These are phyloP conservation scores for Cutaneotrichosporon cyanovorans DNA, from an alignment of 1,284 basidiomycete genomes.

Conservation along the genomic window DNA sequence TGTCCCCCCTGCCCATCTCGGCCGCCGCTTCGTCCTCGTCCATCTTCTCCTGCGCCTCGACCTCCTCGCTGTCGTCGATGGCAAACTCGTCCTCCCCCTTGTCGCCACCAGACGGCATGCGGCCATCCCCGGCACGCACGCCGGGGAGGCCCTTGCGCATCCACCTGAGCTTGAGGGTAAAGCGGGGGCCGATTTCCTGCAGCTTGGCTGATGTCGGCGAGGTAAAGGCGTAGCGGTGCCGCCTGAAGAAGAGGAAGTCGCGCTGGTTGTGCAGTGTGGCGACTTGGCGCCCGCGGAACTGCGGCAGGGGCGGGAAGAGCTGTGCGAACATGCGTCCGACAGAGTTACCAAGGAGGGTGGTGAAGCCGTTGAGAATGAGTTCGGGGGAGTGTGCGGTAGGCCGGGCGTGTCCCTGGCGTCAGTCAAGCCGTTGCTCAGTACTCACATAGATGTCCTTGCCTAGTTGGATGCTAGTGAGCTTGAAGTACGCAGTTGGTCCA, in stretches of 20 bases:
- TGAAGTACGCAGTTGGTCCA: constrained; percentile 95
- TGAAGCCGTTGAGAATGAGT: constrained; percentile 91
- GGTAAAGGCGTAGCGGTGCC: constrained; percentile 92
- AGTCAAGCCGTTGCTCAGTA: constrained; percentile 10
- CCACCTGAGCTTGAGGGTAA: constrained; percentile 88
- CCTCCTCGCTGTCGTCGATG: constrained; percentile 28
- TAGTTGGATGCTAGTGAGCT: constrained; percentile 77
- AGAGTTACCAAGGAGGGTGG: constrained; percentile 84
- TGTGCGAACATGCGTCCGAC: constrained; percentile 93
- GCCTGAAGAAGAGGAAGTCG: constrained; percentile 94
- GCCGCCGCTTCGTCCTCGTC: constrained; percentile 41
- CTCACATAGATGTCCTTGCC: constrained; percentile 77
- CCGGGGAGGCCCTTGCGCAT: constrained; percentile 81
- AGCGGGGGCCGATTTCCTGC: constrained; percentile 96
- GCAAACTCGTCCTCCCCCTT: constrained; percentile 48
- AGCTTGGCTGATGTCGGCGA: constrained; percentile 83
- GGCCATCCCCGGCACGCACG: constrained; percentile 49
- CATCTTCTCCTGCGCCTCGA: constrained; percentile 25
- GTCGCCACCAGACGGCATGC: constrained; percentile 50
- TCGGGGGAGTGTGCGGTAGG: constrained; percentile 91
- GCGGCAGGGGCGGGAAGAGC: constrained; percentile 87
- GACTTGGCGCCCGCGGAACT: constrained; percentile 94
- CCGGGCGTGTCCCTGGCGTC: constrained; percentile 72
- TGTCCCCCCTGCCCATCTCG: constrained; percentile 27
- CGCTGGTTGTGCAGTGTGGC: constrained; percentile 96